Evolutionary conservation across 1,284 basidiomycete species (phyloP), one percentile per base, ranked within the genome.

Genomic region (Apiotrichum brassicae): DNA sequence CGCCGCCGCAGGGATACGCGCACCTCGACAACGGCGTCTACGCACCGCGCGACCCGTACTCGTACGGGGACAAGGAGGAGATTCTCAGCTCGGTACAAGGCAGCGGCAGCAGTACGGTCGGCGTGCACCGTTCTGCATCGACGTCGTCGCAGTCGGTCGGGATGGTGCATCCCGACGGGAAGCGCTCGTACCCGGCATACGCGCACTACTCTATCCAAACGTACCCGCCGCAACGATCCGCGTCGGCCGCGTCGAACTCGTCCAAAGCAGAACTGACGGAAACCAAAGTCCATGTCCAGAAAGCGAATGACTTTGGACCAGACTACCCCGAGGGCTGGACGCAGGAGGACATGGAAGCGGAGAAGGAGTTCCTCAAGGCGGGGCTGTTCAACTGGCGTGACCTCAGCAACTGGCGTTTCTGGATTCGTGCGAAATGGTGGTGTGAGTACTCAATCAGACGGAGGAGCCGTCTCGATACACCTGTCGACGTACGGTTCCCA

Each of bases 401-500:
- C 39, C 64, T 79, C 55, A 50, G 51, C 50, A 66, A 60, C 14
- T 77, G 76, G 77, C 68, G 72, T 32, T 80, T 74, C 57, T 80
- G 79, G 79, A 54, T 80, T 19, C 64, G 78, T 49, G 72, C 66
- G 54, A 76, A 78, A 53, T 79, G 77, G 78, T 51, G 72, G 49
- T 76, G 78, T 80, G 62, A 69, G 78, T 76, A 6, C 28, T 30
- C 28, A 8, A 30, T 30, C 37, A 35, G 23, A 34, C 16, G 19
- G 25, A 25, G 16, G 28, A 30, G 28, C 28, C 28, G 28, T 18
- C 6, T n/a, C 35, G 18, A n/a, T n/a, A n/a, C n/a, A n/a, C n/a
- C n/a, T n/a, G n/a, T n/a, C n/a, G n/a, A n/a, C n/a, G n/a, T n/a
- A n/a, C n/a, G n/a, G n/a, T n/a, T n/a, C n/a, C n/a, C n/a, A n/a